Evolutionary conservation across 2,329 filamentous ascomycete genomes (phyloP), one percentile per base, ranked within the genome.

Genomic region (Cladosporium phlei): DNA sequence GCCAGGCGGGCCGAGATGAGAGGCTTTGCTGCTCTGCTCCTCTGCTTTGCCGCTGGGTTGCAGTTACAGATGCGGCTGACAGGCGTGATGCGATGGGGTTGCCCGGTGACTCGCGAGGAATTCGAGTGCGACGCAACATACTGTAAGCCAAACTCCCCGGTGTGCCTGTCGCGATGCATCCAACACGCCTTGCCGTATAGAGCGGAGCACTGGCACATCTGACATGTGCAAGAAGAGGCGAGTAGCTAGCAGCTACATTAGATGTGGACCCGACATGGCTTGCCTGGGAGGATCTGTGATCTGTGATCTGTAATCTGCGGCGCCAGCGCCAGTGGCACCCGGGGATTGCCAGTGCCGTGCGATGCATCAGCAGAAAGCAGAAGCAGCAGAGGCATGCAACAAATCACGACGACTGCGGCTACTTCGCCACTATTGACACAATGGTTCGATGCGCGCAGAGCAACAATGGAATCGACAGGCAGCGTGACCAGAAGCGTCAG

Each of bases 381-480:
- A n/a, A n/a, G n/a, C n/a, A n/a, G n/a, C n/a, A n/a, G n/a, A n/a
- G n/a, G n/a, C n/a, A n/a, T n/a, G n/a, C n/a, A n/a, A n/a, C n/a
- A n/a, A n/a, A n/a, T 37, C 32, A 37, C 37, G 42, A 45, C 42
- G 32, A 45, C 28, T 9, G 29, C 6, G 30, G 40, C 30, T 37
- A 45, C 37, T 32, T 45, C 42, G 42, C 42, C 37, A 45, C 35
- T 34, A 34, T 44, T 34, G 40, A 40, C 38, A 40, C 40, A 44
- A 44, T 44, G 30, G 21, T 12, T 24, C 8, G 17, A 12, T 24
- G 24, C 11, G 27, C 39, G 24, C 42, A 17, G 29, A n/a, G n/a
- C n/a, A n/a, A 45, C 24, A 37, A 45, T 45, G 42, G 33, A 37
- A 19, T 14, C 28, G 39, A 32, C 42, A 17, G 37, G 37, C 42